Evolutionary conservation across 257 asterid genomes (phyloP).

Genomic region (Henckelia pumila): DNA sequence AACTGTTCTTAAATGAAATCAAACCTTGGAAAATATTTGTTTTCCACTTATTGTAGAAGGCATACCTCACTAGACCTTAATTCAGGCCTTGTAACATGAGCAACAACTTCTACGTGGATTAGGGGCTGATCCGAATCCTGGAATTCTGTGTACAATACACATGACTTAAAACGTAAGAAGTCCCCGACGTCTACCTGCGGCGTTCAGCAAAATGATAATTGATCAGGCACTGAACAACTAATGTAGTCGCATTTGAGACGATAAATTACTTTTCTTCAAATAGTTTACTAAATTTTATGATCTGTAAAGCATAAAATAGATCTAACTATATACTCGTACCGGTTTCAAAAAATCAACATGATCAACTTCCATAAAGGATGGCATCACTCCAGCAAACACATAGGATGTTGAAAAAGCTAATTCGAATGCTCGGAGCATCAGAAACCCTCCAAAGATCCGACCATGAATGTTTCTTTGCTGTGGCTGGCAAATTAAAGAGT

Average conservation of each 20-base stretch:
- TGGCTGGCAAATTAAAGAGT: conserved; percentile 94
- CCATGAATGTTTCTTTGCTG: conserved; percentile 98
- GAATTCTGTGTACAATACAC: conserved; percentile 75
- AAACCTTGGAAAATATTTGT: neutral
- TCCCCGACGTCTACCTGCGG: conserved; percentile 96
- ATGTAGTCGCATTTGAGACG: neutral
- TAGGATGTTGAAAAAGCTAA: conserved; percentile 85
- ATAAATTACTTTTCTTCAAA: neutral
- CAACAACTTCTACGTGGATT: conserved; percentile 82
- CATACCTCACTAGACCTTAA: conserved; percentile 90
- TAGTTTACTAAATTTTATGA: too few species aligned
- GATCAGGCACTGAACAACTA: neutral
- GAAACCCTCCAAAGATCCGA: conserved; percentile 92
- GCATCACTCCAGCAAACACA: conserved; percentile 96
- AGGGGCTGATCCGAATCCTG: conserved; percentile 67
- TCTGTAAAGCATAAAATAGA: neutral
- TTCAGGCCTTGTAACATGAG: conserved; percentile 96
- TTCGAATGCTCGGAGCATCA: conserved; percentile 92
- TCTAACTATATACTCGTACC: conserved; percentile 39
- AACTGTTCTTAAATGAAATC: neutral
- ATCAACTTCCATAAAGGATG: conserved; percentile 88
- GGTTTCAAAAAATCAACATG: conserved; percentile 93
- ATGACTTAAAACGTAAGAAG: conserved; percentile 85
- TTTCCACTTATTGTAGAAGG: neutral
- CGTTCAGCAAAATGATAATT: conserved; percentile 6